phyloP scores from a whole-genome alignment of 2,329 filamentous ascomycete genomes.

The Rutstroemia sp. region DNA sequence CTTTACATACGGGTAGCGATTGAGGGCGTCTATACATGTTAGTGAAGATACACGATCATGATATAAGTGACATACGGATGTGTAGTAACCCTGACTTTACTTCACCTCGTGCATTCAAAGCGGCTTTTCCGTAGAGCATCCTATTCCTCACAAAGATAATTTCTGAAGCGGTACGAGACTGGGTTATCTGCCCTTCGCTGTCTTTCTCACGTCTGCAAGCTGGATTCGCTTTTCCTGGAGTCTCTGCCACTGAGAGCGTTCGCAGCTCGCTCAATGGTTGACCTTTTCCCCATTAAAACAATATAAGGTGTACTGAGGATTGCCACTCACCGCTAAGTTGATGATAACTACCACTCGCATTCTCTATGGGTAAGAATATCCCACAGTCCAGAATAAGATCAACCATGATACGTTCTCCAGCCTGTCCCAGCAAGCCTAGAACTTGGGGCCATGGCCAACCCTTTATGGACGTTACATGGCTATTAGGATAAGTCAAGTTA shows the following conservation, averaged over 20 bases:
- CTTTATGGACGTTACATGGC: slow-evolving; percentile 62
- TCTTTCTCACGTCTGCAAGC: background rate
- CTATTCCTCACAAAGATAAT: slow-evolving; percentile 74
- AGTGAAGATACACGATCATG: slow-evolving; percentile 18
- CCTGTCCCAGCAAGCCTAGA: slow-evolving; percentile 64
- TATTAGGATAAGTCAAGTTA: slow-evolving; percentile 57
- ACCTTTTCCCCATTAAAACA: slow-evolving; percentile 18
- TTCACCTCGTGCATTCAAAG: slow-evolving; percentile 58
- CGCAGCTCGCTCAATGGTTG: slow-evolving; percentile 25
- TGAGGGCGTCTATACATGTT: slow-evolving; percentile 63
- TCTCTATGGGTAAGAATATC: slow-evolving; percentile 59
- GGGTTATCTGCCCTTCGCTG: background rate
- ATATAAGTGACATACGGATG: slow-evolving; percentile 56
- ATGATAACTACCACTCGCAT: slow-evolving; percentile 57
- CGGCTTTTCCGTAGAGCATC: slow-evolving; percentile 77
- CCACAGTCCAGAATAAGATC: slow-evolving; percentile 70
- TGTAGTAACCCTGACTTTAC: slow-evolving; percentile 71
- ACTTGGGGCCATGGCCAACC: slow-evolving; percentile 66
- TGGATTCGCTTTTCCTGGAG: background rate
- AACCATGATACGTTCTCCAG: slow-evolving; percentile 71
- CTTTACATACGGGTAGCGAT: slow-evolving; percentile 47
- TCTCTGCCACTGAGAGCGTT: slow-evolving; percentile 10
- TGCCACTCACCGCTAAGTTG: slow-evolving; percentile 65
- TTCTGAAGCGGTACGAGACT: slow-evolving; percentile 38
- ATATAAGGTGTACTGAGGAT: background rate